Evolutionary conservation across 2,329 filamentous ascomycete species (phyloP), one percentile per base, ranked within the genome.

Genomic region (Trichoderma guizhouense): DNA sequence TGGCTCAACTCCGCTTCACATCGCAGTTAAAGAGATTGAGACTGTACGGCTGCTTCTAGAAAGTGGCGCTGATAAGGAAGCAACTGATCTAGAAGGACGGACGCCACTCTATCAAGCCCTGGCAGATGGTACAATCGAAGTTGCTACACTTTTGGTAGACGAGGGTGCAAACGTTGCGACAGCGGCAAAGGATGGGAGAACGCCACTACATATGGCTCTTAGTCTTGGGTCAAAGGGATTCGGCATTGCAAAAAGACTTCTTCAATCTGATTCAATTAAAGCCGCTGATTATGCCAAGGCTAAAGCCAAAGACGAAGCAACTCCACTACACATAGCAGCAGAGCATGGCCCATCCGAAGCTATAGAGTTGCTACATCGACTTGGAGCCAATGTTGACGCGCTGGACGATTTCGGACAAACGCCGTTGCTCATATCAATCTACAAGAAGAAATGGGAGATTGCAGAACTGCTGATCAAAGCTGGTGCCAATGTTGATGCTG

Each of bases 1-100:
- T 24, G 67, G 67, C 5, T 28, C n/a, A 34, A 53, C 67, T n/a
- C 67, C 67, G 12, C 67, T 70, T 21, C 67, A 70, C 30, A 36
- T 53, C 1, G 67, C 67, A 14, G 26, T 55, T 34, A 58, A 58
- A 14, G 3, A 28, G 9, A 5, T n/a, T 1, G 21, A 43, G 0
- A 58, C 32, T 24, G 9, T 43, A 9, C 3, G 2, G 2, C 5
- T 15, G 11, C 53, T 68, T 9, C 12, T 57, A 18, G 1, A 18
- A 1, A 4, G 11, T 15, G 24, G 24, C 3, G 53, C 65, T 5
- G 26, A 60, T 9, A 60, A 21, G 1, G 28, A 68, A 9, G 53
- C 11, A n/a, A 47, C 26, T 3, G 51, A 60, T 12, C 21, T 11
- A 4, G 15, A 60, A 18, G 65, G 65, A 11, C 32, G 24, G 3